phyloP scores from a whole-genome alignment of 176 grass and related monocot genomes.

The Paspalum vaginatum region DNA sequence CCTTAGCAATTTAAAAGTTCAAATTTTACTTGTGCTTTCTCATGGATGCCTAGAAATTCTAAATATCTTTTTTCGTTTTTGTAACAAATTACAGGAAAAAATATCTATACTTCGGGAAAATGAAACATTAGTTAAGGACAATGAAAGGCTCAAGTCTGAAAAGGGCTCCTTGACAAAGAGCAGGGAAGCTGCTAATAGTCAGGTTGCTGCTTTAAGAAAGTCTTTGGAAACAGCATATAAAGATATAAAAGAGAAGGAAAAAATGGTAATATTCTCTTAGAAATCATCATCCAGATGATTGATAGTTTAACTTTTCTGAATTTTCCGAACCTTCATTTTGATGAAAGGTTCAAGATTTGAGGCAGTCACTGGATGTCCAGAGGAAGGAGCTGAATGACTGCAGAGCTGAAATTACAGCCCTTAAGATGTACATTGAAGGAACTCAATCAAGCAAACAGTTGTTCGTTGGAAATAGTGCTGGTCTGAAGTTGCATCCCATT shows the following conservation, averaged over 20 bases:
- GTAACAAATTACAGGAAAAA: conserved; percentile 66
- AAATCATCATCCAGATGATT: conserved; percentile 22
- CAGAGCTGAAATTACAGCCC: conserved; percentile 91
- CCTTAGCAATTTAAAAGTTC: conserved; percentile 11
- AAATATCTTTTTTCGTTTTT: conserved; percentile 14
- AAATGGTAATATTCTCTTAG: conserved; percentile 60
- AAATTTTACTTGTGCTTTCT: conserved; percentile 13
- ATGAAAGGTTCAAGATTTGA: conserved; percentile 88
- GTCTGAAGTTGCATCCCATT: conserved; percentile 32
- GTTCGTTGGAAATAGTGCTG: conserved; percentile 38
- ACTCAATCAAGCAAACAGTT: conserved; percentile 66
- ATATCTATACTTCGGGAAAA: conserved; percentile 88
- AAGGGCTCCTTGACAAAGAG: conserved; percentile 66
- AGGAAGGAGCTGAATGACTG: conserved; percentile 88
- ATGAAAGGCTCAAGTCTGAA: conserved; percentile 69
- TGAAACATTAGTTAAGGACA: conserved; percentile 77
- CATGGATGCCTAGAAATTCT: conserved; percentile 9
- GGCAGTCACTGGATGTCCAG: conserved; percentile 75
- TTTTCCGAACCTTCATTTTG: conserved; percentile 43
- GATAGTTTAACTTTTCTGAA: conserved; percentile 31
- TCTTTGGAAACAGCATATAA: conserved; percentile 77
- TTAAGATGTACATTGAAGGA: conserved; percentile 99
- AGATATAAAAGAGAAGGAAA: conserved; percentile 90
- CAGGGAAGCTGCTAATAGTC: conserved; percentile 66
- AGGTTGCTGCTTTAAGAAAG: conserved; percentile 62